phyloP scores from a whole-genome alignment of 148 eudicot genomes.

The Cornus kousa region DNA sequence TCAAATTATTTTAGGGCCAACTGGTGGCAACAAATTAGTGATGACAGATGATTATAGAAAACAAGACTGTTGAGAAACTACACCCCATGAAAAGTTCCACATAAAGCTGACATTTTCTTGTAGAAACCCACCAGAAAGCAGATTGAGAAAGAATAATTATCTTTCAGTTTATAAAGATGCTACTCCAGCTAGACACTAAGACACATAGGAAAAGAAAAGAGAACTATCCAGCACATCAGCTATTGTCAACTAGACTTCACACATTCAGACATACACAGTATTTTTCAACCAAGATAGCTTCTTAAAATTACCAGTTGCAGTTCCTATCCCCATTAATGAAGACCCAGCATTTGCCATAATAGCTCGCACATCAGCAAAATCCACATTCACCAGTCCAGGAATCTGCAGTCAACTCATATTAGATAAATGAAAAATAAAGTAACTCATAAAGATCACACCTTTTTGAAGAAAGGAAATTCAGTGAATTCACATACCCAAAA shows the following conservation, averaged over 20 bases:
- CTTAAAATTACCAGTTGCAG: slow-evolving; percentile 77
- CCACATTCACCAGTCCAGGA: slow-evolving; percentile 96
- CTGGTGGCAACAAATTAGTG: neutral
- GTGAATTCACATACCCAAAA: no score
- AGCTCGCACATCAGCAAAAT: slow-evolving; percentile 99
- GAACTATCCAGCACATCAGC: neutral
- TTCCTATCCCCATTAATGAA: slow-evolving; percentile 97
- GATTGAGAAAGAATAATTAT: neutral
- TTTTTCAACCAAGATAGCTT: slow-evolving; percentile 7
- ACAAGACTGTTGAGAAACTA: neutral
- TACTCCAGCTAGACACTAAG: no score
- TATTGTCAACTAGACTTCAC: neutral
- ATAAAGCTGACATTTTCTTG: neutral
- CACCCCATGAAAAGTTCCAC: neutral
- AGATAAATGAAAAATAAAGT: neutral
- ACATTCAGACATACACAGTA: neutral
- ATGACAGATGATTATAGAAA: neutral
- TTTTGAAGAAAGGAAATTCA: neutral
- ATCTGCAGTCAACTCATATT: slow-evolving; percentile 42
- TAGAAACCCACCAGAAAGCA: neutral
- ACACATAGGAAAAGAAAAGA: neutral
- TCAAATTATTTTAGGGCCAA: neutral
- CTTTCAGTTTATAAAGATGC: no score
- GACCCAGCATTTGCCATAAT: slow-evolving; percentile 99
- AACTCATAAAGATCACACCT: slow-evolving; percentile 7